Percentiles rank a stretch among this genome's conserved stretches.
Conservation (phyloP, 2,329 filamentous ascomycete genomes). For the Monosporascus ibericus region DNA sequence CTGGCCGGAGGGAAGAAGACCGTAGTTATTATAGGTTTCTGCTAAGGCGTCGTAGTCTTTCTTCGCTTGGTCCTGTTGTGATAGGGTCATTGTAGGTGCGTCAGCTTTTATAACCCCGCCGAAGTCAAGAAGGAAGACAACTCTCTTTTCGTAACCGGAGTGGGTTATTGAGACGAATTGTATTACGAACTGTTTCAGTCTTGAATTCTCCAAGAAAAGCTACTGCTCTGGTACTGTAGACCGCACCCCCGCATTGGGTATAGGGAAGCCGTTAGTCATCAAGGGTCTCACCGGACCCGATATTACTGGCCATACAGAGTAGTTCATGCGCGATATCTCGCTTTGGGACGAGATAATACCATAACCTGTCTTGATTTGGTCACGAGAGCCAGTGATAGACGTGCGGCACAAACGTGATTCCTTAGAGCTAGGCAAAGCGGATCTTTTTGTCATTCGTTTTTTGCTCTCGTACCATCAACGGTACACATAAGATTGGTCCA, state of each 20-base stretch:
- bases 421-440: background rate
- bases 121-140: too few relatives aligned
- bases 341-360: background rate
- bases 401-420: background rate
- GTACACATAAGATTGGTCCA: too few relatives aligned
- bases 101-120: background rate
- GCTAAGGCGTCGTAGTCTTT: too few relatives aligned
- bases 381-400: background rate
- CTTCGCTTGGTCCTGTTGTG: background rate
- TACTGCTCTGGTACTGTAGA: background rate
- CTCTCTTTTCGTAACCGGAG: background rate
- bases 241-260: background rate
- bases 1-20: too few relatives aligned
- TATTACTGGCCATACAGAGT: background rate
- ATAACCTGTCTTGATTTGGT: background rate
- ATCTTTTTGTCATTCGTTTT: background rate
- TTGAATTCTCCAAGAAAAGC: background rate
- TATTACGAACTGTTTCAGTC: background rate
- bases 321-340: background rate
- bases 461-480: background rate
- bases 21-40: too few relatives aligned
- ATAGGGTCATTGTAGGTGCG: background rate
- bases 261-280: background rate
- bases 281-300: background rate
- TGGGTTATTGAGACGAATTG: background rate